phyloP scores from a whole-genome alignment of 176 grass and related monocot genomes.

The Saccharum spontaneum region DNA sequence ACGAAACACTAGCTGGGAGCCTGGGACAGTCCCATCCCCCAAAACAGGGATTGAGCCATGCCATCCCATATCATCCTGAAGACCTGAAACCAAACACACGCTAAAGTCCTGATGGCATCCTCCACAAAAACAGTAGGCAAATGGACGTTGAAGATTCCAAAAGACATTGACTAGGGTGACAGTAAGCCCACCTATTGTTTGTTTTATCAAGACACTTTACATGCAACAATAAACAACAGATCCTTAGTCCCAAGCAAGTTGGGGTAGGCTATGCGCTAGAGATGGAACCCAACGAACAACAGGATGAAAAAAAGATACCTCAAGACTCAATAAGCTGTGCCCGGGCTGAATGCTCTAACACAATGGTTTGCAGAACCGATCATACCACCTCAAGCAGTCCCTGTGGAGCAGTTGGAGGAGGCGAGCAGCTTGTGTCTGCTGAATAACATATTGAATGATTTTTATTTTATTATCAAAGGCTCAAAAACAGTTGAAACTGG shows the following conservation, averaged over 20 bases:
- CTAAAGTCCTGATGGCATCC: not conserved
- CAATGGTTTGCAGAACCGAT: not conserved
- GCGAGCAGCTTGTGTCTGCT: not conserved
- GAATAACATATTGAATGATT: not conserved
- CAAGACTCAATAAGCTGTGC: not conserved
- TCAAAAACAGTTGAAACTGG: conserved; percentile 1
- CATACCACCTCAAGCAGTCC: not conserved
- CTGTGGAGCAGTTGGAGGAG: not conserved
- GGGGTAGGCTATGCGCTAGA: not conserved
- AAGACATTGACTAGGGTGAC: not conserved
- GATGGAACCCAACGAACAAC: not conserved
- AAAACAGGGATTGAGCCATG: not conserved
- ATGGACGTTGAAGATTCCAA: not conserved
- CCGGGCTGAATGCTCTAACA: not conserved
- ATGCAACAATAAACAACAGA: not conserved
- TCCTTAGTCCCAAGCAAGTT: not conserved
- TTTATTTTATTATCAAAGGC: not conserved
- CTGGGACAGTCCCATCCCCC: not conserved
- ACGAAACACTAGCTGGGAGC: not conserved
- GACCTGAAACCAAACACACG: not conserved
- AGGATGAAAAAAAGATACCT: too few species aligned
- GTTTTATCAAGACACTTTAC: not conserved
- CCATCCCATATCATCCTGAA: not conserved
- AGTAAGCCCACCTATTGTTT: not conserved
- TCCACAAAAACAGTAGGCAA: not conserved